These are phyloP conservation scores for Dothideomycetes sp. DNA, from an alignment of 2,329 filamentous ascomycete genomes.

Conservation along the genomic window DNA sequence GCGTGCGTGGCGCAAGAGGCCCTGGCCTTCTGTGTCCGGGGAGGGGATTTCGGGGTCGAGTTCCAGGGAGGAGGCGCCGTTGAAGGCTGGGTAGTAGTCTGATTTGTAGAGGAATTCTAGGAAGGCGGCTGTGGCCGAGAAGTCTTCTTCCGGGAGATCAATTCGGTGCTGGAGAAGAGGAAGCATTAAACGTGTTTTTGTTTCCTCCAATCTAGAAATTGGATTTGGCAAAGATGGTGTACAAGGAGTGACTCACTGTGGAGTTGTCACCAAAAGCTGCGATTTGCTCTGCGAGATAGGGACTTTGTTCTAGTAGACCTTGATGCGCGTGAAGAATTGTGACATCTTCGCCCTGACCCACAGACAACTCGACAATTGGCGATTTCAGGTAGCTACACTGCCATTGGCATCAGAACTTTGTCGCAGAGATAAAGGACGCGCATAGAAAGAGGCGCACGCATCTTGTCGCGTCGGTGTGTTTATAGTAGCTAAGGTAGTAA, in stretches of 20 bases:
- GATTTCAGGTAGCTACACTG: slow-evolving; percentile 42
- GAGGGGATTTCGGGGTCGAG: slow-evolving; percentile 54
- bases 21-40: slow-evolving; percentile 68
- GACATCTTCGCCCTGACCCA: slow-evolving; percentile 45
- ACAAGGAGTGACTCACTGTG: slow-evolving; percentile 43
- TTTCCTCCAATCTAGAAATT: not conserved
- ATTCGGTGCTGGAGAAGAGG: slow-evolving; percentile 50
- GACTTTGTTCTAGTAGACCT: slow-evolving; percentile 62
- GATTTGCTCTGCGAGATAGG: slow-evolving; percentile 54
- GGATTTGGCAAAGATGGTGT: not conserved
- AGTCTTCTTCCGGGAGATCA: slow-evolving; percentile 56
- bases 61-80: slow-evolving; percentile 57
- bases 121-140: slow-evolving; percentile 68
- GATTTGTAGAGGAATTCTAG: slow-evolving; percentile 76
- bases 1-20: slow-evolving; percentile 79
- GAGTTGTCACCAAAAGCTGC: slow-evolving; percentile 32
- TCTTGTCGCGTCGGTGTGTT: not conserved
- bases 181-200: slow-evolving; percentile 32
- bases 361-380: slow-evolving; percentile 38
- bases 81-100: slow-evolving; percentile 69
- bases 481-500: not conserved
- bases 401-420: too few species aligned
- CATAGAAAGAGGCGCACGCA: too few species aligned
- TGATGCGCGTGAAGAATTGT: slow-evolving; percentile 71
- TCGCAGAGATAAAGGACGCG: too few species aligned